Evolutionary conservation across 495 filamentous ascomycete genomes (phyloP).

Genomic region (Xylaria flabelliformis): DNA sequence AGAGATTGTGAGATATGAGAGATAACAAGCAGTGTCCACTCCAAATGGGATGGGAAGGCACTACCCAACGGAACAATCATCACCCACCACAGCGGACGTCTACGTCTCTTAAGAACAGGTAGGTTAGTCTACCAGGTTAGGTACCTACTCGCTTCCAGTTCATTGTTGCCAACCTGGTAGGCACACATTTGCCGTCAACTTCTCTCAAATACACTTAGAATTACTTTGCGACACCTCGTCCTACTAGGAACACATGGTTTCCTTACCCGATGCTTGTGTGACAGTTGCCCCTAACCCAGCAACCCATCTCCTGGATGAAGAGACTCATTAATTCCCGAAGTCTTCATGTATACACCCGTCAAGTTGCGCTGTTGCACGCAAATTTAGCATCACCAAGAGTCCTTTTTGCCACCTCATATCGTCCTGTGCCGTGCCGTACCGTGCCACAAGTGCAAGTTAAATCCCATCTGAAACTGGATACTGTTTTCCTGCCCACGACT

Average conservation of each 20-base stretch:
- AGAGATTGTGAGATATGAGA: background rate
- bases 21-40: too few species aligned
- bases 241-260: constrained; percentile 41
- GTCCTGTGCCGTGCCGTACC: constrained; percentile 33
- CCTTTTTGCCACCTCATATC: constrained; percentile 28
- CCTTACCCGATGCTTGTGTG: constrained; percentile 31
- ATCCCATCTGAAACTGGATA: background rate
- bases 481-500: background rate
- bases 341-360: constrained; percentile 42
- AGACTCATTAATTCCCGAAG: constrained; percentile 46
- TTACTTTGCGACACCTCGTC: constrained; percentile 26
- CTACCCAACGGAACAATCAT: background rate
- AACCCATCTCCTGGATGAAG: constrained; percentile 33
- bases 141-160: too few species aligned
- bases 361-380: constrained; percentile 35
- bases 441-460: constrained; percentile 17
- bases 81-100: too few species aligned
- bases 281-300: constrained; percentile 25
- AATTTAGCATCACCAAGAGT: constrained; percentile 22
- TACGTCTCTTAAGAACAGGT: too few species aligned
- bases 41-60: background rate
- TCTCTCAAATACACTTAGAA: background rate
- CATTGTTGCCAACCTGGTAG: too few species aligned
- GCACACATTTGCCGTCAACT: background rate
- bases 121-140: too few species aligned